These are phyloP conservation scores for Akanthomyces dipterigenus DNA, from an alignment of 2,329 filamentous ascomycete species.

Conservation along the genomic window DNA sequence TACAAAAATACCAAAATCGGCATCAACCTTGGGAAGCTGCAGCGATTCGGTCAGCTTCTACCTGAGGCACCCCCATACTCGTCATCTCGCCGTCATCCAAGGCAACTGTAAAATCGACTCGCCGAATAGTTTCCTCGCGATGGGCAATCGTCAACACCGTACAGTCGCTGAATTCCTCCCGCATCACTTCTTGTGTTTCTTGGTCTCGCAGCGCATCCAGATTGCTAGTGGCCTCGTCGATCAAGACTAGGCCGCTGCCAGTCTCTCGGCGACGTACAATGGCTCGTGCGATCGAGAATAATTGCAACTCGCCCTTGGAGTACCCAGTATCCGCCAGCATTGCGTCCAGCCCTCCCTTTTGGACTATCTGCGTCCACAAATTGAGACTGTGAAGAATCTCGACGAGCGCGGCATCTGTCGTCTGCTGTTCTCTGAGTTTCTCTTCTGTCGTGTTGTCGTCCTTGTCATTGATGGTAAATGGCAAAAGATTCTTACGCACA, in stretches of 20 bases:
- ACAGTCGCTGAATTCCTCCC: not conserved
- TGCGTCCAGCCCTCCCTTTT: not conserved
- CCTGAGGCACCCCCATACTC: not conserved
- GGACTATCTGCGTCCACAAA: not conserved
- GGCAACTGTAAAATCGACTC: not conserved
- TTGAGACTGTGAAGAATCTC: not conserved
- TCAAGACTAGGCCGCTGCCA: not conserved
- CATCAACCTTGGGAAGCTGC: not conserved
- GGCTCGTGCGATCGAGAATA: not conserved
- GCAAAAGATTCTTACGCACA: conserved; percentile 34
- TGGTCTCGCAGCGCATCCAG: not conserved
- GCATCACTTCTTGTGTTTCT: not conserved
- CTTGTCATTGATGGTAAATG: not conserved
- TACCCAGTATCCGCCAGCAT: not conserved
- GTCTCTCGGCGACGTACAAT: not conserved
- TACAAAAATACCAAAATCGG: not conserved
- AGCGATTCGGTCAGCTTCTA: not conserved
- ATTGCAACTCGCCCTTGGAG: conserved; percentile 1
- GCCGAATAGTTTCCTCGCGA: not conserved
- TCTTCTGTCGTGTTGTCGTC: not conserved
- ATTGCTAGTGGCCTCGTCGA: conserved; percentile 3
- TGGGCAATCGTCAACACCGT: conserved; percentile 1
- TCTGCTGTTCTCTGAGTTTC: not conserved
- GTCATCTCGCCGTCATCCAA: not conserved
- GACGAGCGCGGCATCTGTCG: not conserved